These are phyloP conservation scores for Alternaria ethzedia DNA, from an alignment of 2,329 filamentous ascomycete genomes.

Conservation along the genomic window DNA sequence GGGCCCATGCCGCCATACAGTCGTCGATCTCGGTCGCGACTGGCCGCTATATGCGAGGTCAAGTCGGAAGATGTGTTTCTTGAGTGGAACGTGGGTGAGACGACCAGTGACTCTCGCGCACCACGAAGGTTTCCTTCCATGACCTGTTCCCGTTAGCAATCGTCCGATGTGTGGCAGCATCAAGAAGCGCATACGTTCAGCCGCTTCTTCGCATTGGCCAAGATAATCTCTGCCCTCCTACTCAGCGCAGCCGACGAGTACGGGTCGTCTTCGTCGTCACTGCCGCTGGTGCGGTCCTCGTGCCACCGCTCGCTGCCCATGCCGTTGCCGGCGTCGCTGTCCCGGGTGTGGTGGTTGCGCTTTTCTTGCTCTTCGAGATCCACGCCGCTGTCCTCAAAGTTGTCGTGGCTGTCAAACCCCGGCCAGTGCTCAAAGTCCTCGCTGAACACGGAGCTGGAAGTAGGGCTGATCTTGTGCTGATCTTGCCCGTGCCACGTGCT, in stretches of 20 bases:
- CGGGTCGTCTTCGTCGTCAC: conserved; percentile 61
- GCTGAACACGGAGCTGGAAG: conserved; percentile 52
- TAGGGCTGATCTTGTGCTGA: conserved; percentile 39
- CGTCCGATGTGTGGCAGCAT: conserved; percentile 2
- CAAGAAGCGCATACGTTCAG: conserved; percentile 70
- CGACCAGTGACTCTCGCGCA: conserved; percentile 72
- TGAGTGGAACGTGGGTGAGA: conserved; percentile 59
- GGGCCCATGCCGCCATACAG: conserved; percentile 46
- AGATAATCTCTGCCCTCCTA: conserved; percentile 83
- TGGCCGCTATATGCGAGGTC: conserved; percentile 41
- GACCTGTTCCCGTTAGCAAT: conserved; percentile 62
- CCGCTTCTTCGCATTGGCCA: conserved; percentile 89
- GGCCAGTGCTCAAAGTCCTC: conserved; percentile 54
- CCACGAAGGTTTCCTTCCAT: conserved; percentile 92
- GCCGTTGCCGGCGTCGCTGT: conserved; percentile 47
- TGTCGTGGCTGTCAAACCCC: conserved; percentile 40
- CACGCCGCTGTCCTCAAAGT: conserved; percentile 45
- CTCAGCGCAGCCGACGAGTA: conserved; percentile 67
- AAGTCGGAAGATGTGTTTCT: conserved; percentile 39
- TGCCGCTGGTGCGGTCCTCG: conserved; percentile 49
- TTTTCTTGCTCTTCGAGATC: conserved; percentile 43
- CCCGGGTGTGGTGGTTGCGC: conserved; percentile 39
- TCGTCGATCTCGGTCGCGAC: conserved; percentile 44
- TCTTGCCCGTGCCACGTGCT: conserved; percentile 27
- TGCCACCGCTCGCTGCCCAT: conserved; percentile 44